Evolutionary conservation across 176 grass and related monocot genomes (phyloP).

Genomic region (Carex pumila): DNA sequence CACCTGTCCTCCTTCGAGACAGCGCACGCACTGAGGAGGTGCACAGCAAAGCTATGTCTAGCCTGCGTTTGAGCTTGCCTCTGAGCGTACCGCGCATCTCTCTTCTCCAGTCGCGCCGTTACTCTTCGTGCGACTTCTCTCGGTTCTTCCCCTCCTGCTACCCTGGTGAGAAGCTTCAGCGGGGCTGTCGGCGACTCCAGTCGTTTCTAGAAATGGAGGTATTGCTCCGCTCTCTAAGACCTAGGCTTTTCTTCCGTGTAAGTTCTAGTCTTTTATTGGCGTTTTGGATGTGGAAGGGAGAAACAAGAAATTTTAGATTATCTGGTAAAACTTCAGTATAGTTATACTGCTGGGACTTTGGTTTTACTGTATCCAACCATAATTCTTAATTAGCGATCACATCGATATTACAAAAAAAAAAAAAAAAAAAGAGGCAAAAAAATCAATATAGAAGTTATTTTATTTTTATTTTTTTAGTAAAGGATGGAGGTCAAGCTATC

Average conservation of each 20-base stretch:
- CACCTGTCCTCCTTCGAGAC: not conserved
- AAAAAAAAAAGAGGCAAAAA: not conserved
- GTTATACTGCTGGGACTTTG: not conserved
- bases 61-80: not conserved
- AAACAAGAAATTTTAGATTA: not conserved
- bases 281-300: not conserved
- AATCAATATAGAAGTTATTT: too few relatives aligned
- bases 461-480: too few relatives aligned
- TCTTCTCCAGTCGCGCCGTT: not conserved
- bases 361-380: not conserved
- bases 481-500: too few relatives aligned
- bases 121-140: not conserved
- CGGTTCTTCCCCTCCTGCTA: not conserved
- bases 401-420: not conserved
- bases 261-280: not conserved
- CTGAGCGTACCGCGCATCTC: constrained; percentile 8
- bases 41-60: not conserved
- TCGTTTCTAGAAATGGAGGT: constrained; percentile 17
- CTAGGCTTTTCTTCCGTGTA: not conserved
- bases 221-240: not conserved
- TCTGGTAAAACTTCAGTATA: not conserved
- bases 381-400: not conserved
- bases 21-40: not conserved
- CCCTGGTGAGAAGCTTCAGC: not conserved
- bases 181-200: not conserved